Conservation (phyloP, 768 basidiomycete species). For the Lyophyllum atratum region DNA sequence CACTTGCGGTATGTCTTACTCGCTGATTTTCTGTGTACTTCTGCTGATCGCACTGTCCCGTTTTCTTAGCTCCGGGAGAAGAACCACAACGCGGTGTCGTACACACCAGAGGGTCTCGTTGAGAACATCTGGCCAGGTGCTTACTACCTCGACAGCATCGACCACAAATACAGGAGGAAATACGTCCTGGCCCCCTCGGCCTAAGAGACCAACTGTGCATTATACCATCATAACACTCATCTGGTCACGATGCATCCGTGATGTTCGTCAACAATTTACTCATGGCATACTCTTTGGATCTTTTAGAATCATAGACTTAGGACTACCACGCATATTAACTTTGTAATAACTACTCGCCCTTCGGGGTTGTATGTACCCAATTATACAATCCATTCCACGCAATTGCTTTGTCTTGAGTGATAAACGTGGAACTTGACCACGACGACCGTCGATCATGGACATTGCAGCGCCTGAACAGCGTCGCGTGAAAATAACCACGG, state of each 20-base stretch:
- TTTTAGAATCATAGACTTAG: slow-evolving; percentile 18
- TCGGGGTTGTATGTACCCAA: slow-evolving; percentile 13
- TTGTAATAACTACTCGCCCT: slow-evolving; percentile 10
- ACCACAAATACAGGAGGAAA: slow-evolving; percentile 89
- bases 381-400: neutral
- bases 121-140: slow-evolving; percentile 94
- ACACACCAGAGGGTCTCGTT: slow-evolving; percentile 81
- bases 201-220: slow-evolving; percentile 19
- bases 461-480: slow-evolving; percentile 17
- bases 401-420: neutral
- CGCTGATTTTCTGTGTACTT: neutral
- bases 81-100: slow-evolving; percentile 90
- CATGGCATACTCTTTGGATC: slow-evolving; percentile 4
- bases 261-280: slow-evolving; percentile 3
- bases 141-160: slow-evolving; percentile 91
- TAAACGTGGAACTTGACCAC: neutral
- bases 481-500: slow-evolving; percentile 20
- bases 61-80: slow-evolving; percentile 84
- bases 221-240: slow-evolving; percentile 14
- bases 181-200: slow-evolving; percentile 59
- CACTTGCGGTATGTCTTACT: slow-evolving; percentile 60
- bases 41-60: slow-evolving; percentile 6
- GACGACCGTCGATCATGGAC: slow-evolving; percentile 2
- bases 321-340: slow-evolving; percentile 6
- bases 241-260: neutral